Percentiles rank a stretch among this genome's conserved stretches.
Evolutionary conservation across 2,329 filamentous ascomycete species (phyloP).

Genomic region (Pseudopithomyces maydicus): DNA sequence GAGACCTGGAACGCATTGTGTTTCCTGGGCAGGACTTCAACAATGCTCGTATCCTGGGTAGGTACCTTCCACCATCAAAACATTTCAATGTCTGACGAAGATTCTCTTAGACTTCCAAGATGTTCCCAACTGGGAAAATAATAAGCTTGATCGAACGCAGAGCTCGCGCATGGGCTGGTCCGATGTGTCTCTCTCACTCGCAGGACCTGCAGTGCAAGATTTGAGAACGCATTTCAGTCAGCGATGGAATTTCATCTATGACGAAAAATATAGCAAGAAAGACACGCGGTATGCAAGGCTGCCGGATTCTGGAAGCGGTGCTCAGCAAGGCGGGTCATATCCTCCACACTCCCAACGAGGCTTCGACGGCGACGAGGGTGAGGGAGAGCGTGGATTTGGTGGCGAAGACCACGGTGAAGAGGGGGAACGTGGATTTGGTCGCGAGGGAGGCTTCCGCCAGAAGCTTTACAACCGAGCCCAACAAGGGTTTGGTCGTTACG

Average conservation of each 20-base stretch:
- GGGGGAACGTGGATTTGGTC: slow-evolving; percentile 38
- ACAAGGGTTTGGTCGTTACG: slow-evolving; percentile 31
- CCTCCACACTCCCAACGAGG: slow-evolving; percentile 46
- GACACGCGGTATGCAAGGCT: slow-evolving; percentile 54
- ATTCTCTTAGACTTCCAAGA: slow-evolving; percentile 69
- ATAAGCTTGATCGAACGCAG: slow-evolving; percentile 80
- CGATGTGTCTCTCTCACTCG: slow-evolving; percentile 78
- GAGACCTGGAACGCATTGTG: slow-evolving; percentile 73
- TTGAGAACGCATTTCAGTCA: slow-evolving; percentile 80
- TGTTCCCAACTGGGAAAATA: slow-evolving; percentile 79
- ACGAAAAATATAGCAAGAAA: slow-evolving; percentile 74
- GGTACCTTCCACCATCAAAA: slow-evolving; percentile 11
- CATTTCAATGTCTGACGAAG: slow-evolving; percentile 15
- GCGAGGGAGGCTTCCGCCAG: slow-evolving; percentile 27
- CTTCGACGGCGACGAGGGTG: slow-evolving; percentile 37
- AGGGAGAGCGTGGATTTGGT: slow-evolving; percentile 44
- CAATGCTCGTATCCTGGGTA: slow-evolving; percentile 80
- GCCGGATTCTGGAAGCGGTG: slow-evolving; percentile 32
- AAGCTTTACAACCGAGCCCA: slow-evolving; percentile 33
- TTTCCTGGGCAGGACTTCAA: slow-evolving; percentile 95
- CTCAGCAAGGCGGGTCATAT: slow-evolving; percentile 48
- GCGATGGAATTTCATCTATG: slow-evolving; percentile 90
- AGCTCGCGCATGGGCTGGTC: slow-evolving; percentile 92
- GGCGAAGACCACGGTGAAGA: slow-evolving; percentile 24
- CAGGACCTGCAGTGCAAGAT: slow-evolving; percentile 75